These are phyloP conservation scores for Cadophora sp. DNA, from an alignment of 2,329 filamentous ascomycete genomes.

Conservation along the genomic window DNA sequence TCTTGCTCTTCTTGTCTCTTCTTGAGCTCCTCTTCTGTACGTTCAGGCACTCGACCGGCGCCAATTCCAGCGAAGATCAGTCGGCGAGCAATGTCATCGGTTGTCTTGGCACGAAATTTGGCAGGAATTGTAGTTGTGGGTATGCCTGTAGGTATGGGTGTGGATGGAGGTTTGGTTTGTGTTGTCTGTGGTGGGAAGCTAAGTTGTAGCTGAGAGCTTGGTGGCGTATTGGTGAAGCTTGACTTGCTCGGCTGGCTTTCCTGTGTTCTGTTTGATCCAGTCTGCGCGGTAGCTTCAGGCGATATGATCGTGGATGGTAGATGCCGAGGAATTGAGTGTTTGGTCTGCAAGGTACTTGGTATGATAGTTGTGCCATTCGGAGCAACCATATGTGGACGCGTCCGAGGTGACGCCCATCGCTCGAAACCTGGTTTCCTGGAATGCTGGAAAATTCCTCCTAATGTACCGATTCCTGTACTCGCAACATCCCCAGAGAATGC, in stretches of 20 bases:
- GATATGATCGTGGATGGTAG: background rate
- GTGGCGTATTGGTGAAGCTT: background rate
- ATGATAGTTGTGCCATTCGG: background rate
- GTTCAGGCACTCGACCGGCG: background rate
- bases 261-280: background rate
- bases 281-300: background rate
- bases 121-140: background rate
- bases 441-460: background rate
- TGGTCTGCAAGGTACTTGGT: background rate
- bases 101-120: background rate
- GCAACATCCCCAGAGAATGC: background rate
- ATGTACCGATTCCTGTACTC: background rate
- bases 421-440: background rate
- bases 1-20: constrained; percentile 3
- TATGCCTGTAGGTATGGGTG: background rate
- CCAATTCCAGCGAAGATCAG: constrained; percentile 11
- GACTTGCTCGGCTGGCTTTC: background rate
- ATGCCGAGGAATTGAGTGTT: background rate
- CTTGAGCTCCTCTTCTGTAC: constrained; percentile 13
- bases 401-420: background rate
- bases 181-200: background rate
- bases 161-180: background rate
- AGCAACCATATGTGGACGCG: background rate
- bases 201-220: background rate
- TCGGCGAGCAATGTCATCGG: constrained; percentile 1